Conservation (phyloP, 345 rosid species). For the Sonneratia caseolaris region DNA sequence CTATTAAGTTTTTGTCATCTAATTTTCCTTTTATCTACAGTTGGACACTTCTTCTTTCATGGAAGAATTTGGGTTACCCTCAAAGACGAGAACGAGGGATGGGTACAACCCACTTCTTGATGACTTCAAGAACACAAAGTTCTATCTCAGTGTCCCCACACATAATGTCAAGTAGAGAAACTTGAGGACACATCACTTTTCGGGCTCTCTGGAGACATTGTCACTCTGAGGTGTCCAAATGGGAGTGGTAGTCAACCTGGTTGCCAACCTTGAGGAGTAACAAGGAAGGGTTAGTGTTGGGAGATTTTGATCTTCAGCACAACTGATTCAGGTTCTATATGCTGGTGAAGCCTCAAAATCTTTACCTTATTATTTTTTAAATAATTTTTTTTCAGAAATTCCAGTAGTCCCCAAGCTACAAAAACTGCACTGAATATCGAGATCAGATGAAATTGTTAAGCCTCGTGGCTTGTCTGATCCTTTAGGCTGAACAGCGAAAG, state of each 20-base stretch:
- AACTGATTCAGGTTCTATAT: neutral
- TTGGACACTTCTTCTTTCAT: constrained; percentile 83
- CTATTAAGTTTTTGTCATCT: neutral
- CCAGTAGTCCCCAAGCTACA: neutral
- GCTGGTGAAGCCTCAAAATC: neutral
- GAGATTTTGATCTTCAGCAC: neutral
- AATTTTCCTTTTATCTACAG: constrained; percentile 19
- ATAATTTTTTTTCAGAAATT: neutral
- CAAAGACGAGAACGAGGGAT: constrained; percentile 79
- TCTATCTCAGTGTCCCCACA: constrained; percentile 90
- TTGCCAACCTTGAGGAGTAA: neutral
- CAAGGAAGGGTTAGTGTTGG: neutral
- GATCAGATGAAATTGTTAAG: neutral
- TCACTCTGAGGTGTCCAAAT: neutral
- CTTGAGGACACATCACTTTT: neutral
- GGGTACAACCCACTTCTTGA: constrained; percentile 92
- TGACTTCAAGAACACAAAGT: constrained; percentile 90
- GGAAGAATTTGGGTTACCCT: constrained; percentile 89
- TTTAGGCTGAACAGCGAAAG: neutral
- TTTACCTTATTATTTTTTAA: neutral
- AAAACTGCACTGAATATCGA: neutral
- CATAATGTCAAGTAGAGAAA: constrained; percentile 51
- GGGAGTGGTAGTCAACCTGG: neutral
- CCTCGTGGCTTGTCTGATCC: neutral
- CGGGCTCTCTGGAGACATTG: neutral